phyloP scores from a whole-genome alignment of 2,329 filamentous ascomycete species.

The Fusarium mangiferae region DNA sequence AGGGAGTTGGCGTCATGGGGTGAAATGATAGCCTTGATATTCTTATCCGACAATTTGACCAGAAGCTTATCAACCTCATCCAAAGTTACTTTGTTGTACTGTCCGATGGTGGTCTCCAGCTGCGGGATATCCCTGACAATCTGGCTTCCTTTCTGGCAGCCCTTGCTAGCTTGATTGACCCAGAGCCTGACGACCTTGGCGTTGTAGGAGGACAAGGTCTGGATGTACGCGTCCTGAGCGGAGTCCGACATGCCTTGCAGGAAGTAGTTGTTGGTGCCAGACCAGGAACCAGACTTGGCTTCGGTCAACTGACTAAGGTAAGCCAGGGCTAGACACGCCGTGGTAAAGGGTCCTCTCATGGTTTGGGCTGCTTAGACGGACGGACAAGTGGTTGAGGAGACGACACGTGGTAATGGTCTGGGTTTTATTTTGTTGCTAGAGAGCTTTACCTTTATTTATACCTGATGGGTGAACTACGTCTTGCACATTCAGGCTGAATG shows the following conservation, averaged over 20 bases:
- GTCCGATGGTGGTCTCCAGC: background rate
- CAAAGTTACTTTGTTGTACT: background rate
- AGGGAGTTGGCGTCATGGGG: background rate
- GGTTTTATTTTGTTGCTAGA: accelerated
- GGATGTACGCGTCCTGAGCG: background rate
- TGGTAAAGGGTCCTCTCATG: background rate
- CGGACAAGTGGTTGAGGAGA: too few species aligned
- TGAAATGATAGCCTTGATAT: background rate
- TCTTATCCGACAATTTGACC: background rate
- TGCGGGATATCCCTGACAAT: background rate
- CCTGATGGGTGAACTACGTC: too few species aligned
- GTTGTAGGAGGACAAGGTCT: background rate
- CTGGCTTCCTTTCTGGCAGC: background rate
- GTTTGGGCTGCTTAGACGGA: too few species aligned
- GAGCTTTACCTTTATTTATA: too few species aligned
- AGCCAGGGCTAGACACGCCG: accelerated
- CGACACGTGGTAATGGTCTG: too few species aligned
- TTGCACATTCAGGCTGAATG: background rate
- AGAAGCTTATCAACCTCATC: background rate
- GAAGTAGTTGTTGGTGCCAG: background rate
- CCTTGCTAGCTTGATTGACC: background rate
- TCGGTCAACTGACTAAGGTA: background rate
- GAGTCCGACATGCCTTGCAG: background rate
- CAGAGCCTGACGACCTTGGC: background rate
- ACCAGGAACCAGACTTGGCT: background rate